phyloP scores from a whole-genome alignment of 2,329 filamentous ascomycete genomes.

The Akanthomyces dipterigenus region DNA sequence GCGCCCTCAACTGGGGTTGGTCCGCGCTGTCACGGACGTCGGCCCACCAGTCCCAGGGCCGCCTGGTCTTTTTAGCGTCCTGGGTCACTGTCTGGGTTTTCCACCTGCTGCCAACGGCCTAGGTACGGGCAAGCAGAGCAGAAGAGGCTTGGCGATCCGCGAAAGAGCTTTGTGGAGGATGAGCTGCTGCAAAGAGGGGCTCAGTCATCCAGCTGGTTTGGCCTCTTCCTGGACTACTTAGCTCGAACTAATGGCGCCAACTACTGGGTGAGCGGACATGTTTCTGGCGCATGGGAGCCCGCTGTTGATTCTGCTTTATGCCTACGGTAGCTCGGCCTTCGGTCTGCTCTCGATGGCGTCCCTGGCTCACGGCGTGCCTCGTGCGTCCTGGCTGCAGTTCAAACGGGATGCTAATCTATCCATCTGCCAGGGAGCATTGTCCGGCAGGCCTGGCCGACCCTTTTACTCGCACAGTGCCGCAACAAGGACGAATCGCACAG shows the following conservation, averaged over 20 bases:
- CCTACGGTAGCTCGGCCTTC: too few relatives aligned
- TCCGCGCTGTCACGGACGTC: neutral
- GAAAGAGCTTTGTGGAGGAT: conserved; percentile 6
- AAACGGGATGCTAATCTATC: neutral
- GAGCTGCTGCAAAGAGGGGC: neutral
- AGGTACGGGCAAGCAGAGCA: neutral
- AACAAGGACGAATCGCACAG: neutral
- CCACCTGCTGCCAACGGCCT: neutral
- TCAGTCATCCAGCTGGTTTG: neutral
- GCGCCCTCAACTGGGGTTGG: neutral
- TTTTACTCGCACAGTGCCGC: neutral
- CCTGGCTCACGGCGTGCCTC: neutral
- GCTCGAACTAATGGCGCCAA: neutral
- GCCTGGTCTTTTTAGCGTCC: neutral
- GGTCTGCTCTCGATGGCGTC: neutral
- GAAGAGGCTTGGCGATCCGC: conserved; percentile 3
- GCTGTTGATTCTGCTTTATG: too few relatives aligned
- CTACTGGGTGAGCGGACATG: neutral
- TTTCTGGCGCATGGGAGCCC: neutral
- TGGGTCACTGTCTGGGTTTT: neutral
- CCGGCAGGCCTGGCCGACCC: neutral
- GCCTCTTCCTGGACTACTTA: neutral
- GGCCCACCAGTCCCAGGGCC: neutral
- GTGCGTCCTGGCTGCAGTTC: neutral
- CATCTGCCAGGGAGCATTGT: neutral